Evolutionary conservation across 2,329 filamentous ascomycete genomes (phyloP).

Genomic region (Paramyrothecium roridum): DNA sequence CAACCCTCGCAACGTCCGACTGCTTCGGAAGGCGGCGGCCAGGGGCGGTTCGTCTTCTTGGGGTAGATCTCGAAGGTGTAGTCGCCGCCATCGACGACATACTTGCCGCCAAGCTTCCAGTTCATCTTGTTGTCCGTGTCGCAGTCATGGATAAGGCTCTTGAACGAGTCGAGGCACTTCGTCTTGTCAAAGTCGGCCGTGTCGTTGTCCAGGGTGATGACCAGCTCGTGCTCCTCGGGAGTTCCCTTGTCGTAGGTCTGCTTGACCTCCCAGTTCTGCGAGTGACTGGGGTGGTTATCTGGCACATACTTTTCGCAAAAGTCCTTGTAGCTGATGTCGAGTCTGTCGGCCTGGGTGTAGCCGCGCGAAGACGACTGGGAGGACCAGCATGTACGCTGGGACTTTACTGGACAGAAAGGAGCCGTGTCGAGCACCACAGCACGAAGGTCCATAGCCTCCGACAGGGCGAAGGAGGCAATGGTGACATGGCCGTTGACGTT

Average conservation of each 20-base stretch:
- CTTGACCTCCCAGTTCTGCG: constrained; percentile 13
- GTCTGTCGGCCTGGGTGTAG: constrained; percentile 14
- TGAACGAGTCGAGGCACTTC: constrained; percentile 13
- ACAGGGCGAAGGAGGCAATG: constrained; percentile 23
- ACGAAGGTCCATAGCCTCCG: constrained; percentile 10
- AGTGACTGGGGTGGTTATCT: constrained; percentile 10
- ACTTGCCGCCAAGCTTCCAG: constrained; percentile 18
- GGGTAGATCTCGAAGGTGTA: constrained; percentile 19
- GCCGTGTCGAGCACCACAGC: constrained; percentile 13
- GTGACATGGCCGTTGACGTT: constrained; percentile 21
- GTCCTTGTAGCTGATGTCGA: constrained; percentile 20
- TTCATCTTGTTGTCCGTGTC: constrained; percentile 25
- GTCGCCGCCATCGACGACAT: constrained; percentile 11
- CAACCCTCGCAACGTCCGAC: constrained; percentile 15
- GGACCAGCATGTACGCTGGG: constrained; percentile 23
- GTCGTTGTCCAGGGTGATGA: constrained; percentile 8
- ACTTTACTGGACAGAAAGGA: constrained; percentile 6
- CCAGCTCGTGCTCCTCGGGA: constrained; percentile 20
- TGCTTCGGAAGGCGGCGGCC: constrained; percentile 15
- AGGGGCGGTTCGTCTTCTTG: constrained; percentile 6
- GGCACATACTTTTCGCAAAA: constrained; percentile 18
- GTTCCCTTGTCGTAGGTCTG: constrained; percentile 21
- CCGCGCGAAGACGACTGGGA: constrained; percentile 4
- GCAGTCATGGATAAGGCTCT: constrained; percentile 21
- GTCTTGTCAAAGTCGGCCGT: constrained; percentile 8